These are phyloP conservation scores for Gossypium thurberi DNA, from an alignment of 345 rosid genomes.

Conservation along the genomic window DNA sequence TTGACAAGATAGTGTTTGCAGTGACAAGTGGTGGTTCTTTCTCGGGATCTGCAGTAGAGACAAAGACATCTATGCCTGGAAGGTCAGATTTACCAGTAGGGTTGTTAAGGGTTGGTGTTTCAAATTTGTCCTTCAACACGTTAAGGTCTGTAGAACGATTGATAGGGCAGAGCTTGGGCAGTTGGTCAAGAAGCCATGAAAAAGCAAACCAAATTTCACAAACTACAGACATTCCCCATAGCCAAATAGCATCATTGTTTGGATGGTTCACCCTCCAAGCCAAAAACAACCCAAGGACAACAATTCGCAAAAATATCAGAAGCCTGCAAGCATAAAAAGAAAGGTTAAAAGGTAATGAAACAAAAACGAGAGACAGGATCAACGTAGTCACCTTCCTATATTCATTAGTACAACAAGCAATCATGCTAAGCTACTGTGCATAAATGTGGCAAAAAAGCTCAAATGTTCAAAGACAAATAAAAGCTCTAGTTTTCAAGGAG, in stretches of 20 bases:
- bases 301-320: constrained; percentile 64
- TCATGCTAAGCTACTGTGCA: background rate
- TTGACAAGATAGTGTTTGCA: constrained; percentile 92
- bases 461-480: background rate
- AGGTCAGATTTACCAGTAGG: constrained; percentile 95
- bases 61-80: constrained; percentile 86
- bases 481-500: background rate
- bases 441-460: background rate
- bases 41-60: constrained; percentile 98
- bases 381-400: background rate
- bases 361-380: background rate
- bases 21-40: constrained; percentile 99
- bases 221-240: constrained; percentile 98
- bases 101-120: constrained; percentile 59
- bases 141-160: constrained; percentile 89
- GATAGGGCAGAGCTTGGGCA: constrained; percentile 83
- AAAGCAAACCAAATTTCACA: constrained; percentile 97
- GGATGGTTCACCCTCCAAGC: constrained; percentile 63
- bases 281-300: constrained; percentile 71
- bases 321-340: constrained; percentile 45
- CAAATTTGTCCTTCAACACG: constrained; percentile 91
- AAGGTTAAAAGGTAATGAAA: background rate
- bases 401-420: background rate
- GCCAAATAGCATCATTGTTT: constrained; percentile 76
- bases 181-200: constrained; percentile 98